Evolutionary conservation across 345 rosid species (phyloP), one percentile per base, ranked within the genome.

Genomic region (Lenwebbia sp.): DNA sequence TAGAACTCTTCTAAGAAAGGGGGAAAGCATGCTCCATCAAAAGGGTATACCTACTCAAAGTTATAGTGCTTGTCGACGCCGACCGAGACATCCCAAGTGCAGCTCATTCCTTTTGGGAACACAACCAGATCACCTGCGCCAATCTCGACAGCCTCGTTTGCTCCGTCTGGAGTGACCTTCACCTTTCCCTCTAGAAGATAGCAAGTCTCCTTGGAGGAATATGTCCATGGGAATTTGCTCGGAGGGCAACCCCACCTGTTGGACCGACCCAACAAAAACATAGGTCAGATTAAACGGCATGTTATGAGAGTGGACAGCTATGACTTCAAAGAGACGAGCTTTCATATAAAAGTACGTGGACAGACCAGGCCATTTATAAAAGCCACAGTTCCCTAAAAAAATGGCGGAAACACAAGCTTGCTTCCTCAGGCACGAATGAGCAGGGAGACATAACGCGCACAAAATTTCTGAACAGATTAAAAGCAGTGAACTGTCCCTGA

Each of bases 241-340:
- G 99, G 97, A 89, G 95, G 94, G 86, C 99, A 94, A 86, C 98
- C 98, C 99, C 98, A 96, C 89, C 99, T 96, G 87, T 58, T 15
- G 5, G n/a, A 17, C 60, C 54, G 13, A 37, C 81, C 26, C 47
- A 70, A 37, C 13, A 17, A 37, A 70, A 37, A 37, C 47, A 37
- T 5, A 70, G 81, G 81, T 37, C 4, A 70, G 81, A 37, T 37
- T 70, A 70, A 70, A 70, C 13, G 37, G 22, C 47, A 33, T 70
- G 81, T 19, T 25, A 70, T 37, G 81, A 70, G 47, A 19, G 13
- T 47, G 22, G 13, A 70, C 13, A 70, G 25, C 81, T 10, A 70
- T 3, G 26, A 50, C 52, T 11, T 50, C 52, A 50, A 50, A 50
- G 52, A 12, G 52, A 50, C 13, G 52, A 50, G 52, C 52, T 50